phyloP scores from a whole-genome alignment of 768 basidiomycete genomes.

The Dioszegia hungarica region DNA sequence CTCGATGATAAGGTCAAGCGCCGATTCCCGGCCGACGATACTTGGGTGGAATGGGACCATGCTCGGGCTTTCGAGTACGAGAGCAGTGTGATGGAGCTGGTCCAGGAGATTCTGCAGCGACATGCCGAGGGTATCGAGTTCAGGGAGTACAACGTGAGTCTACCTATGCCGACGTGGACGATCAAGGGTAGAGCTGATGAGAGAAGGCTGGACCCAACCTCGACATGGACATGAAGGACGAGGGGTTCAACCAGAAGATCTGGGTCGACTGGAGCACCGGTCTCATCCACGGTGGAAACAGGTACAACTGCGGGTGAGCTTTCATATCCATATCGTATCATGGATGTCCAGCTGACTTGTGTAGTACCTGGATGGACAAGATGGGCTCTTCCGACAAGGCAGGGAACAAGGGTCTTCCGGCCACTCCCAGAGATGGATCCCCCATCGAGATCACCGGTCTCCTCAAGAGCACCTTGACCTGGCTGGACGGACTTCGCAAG shows the following conservation, averaged over 20 bases:
- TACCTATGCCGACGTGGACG: background rate
- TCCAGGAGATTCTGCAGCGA: constrained; percentile 92
- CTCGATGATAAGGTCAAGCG: constrained; percentile 77
- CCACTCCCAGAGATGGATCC: constrained; percentile 90
- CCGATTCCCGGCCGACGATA: constrained; percentile 91
- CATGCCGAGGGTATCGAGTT: constrained; percentile 90
- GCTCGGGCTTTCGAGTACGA: constrained; percentile 72
- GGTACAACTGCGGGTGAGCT: constrained; percentile 48
- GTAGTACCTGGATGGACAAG: constrained; percentile 61
- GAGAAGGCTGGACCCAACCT: constrained; percentile 75
- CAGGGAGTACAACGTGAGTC: constrained; percentile 71
- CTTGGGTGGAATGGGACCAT: constrained; percentile 90
- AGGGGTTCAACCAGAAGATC: constrained; percentile 89
- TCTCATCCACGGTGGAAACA: constrained; percentile 78
- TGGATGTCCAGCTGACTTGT: constrained; percentile 1
- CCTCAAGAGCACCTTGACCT: constrained; percentile 84
- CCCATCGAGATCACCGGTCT: constrained; percentile 94
- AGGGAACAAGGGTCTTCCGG: constrained; percentile 91
- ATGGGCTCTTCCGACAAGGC: constrained; percentile 92
- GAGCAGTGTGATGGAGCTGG: constrained; percentile 82
- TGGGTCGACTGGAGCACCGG: constrained; percentile 95
- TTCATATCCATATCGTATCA: background rate
- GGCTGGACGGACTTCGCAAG: constrained; percentile 67
- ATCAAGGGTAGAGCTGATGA: background rate
- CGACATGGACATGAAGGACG: constrained; percentile 93